phyloP scores from a whole-genome alignment of 345 rosid genomes.

The Turritis glabra region DNA sequence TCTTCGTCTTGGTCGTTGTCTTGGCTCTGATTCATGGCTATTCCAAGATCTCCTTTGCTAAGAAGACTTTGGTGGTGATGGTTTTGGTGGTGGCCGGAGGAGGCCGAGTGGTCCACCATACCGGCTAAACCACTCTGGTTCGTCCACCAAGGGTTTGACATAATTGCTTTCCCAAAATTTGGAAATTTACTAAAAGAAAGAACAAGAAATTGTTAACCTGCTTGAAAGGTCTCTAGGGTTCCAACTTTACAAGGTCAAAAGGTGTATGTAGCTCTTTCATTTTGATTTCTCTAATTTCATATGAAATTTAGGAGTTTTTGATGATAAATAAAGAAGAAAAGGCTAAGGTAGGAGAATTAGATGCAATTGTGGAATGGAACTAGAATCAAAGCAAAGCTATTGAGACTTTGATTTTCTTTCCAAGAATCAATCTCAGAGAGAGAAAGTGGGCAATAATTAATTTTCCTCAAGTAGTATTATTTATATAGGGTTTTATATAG shows the following conservation, averaged over 20 bases:
- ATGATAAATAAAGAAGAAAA: conserved; percentile 23
- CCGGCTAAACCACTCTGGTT: conserved; percentile 58
- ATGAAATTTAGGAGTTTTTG: background rate
- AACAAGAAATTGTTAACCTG: background rate
- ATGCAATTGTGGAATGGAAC: conserved; percentile 53
- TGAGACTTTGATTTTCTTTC: conserved; percentile 23
- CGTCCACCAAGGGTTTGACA: conserved; percentile 88
- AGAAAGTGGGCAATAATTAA: conserved; percentile 26
- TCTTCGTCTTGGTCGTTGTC: conserved; percentile 59
- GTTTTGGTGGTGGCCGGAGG: conserved; percentile 47
- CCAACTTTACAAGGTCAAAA: conserved; percentile 42
- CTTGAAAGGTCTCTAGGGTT: conserved; percentile 25
- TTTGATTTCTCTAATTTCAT: background rate
- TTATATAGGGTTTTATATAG: conserved; percentile 37
- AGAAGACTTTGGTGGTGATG: conserved; percentile 43
- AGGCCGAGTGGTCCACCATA: conserved; percentile 45
- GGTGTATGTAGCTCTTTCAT: conserved; percentile 17
- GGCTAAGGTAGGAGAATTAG: conserved; percentile 47
- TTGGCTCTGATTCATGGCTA: conserved; percentile 41
- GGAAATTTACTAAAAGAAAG: background rate
- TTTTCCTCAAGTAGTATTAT: conserved; percentile 33
- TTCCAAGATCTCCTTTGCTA: conserved; percentile 50
- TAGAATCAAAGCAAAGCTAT: conserved; percentile 42
- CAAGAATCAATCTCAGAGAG: conserved; percentile 36
- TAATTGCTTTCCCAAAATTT: conserved; percentile 23